phyloP scores from a whole-genome alignment of 257 asterid species.

The Solanum medicagineum region DNA sequence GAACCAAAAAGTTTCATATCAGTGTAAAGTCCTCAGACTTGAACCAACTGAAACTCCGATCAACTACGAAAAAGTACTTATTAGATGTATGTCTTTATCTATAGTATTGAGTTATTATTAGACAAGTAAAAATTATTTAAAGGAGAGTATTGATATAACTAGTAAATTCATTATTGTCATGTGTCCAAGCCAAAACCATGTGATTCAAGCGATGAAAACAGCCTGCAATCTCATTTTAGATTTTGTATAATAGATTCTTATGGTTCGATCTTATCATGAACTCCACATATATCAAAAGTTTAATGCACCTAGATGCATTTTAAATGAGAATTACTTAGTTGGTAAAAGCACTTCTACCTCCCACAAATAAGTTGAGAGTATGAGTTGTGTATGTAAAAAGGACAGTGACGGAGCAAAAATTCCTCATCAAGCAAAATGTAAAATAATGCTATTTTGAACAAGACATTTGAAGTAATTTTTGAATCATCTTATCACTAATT shows the following conservation, averaged over 20 bases:
- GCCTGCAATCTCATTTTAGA: too few species aligned
- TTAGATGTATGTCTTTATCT: neutral
- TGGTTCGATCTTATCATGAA: too few species aligned
- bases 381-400: too few species aligned
- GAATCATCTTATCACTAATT: neutral
- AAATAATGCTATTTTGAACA: neutral
- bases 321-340: neutral
- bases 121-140: neutral
- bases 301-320: neutral
- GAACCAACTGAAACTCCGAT: neutral
- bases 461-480: neutral
- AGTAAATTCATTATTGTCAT: too few species aligned
- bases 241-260: too few species aligned
- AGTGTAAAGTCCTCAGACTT: neutral
- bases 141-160: neutral
- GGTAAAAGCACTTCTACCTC: neutral
- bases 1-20: neutral
- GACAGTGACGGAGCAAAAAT: too few species aligned
- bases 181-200: neutral
- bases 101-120: neutral
- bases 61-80: neutral
- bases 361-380: neutral
- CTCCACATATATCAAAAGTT: neutral
- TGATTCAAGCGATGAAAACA: rapidly evolving
- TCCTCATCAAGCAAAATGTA: neutral